Conservation (phyloP, 176 grass and related monocot genomes). For the Pontederia crassipes region DNA sequence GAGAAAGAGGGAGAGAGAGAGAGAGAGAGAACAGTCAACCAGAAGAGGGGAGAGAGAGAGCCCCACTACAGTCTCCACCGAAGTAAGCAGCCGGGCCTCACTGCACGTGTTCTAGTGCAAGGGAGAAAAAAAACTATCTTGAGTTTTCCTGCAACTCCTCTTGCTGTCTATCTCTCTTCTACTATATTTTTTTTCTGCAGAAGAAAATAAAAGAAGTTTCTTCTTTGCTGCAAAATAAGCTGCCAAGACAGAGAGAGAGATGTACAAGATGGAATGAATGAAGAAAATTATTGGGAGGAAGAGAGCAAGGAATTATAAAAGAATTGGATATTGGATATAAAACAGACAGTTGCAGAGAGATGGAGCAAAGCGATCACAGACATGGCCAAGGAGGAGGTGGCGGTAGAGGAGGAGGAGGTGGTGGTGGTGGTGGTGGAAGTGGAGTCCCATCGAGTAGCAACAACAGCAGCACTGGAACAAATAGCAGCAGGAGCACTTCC, state of each 20-base stretch:
- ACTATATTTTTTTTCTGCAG: not conserved
- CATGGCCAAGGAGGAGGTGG: constrained; percentile 31
- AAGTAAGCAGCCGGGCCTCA: constrained; percentile 12
- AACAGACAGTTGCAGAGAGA: not conserved
- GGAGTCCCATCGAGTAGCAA: constrained; percentile 45
- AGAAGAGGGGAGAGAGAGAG: not conserved
- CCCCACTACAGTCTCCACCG: constrained; percentile 16
- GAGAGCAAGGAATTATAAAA: not conserved
- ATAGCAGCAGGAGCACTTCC: constrained; percentile 78
- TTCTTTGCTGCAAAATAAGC: not conserved
- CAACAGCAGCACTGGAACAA: constrained; percentile 78
- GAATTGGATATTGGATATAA: constrained; percentile 1
- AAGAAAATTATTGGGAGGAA: not conserved
- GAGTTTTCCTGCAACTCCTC: not conserved
- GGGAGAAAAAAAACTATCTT: not conserved
- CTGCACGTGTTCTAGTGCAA: constrained; percentile 11
- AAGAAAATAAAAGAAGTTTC: no score
- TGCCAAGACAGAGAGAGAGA: not conserved
- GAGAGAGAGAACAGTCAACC: constrained; percentile 13
- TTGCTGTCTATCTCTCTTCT: not conserved
- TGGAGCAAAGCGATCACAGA: constrained; percentile 23
- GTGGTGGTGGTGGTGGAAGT: constrained; percentile 8
- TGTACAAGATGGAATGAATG: not conserved
- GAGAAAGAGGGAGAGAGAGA: no score
- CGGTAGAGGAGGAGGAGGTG: constrained; percentile 28